phyloP scores from a whole-genome alignment of 208 protist species.

The Angomonas deanei region DNA sequence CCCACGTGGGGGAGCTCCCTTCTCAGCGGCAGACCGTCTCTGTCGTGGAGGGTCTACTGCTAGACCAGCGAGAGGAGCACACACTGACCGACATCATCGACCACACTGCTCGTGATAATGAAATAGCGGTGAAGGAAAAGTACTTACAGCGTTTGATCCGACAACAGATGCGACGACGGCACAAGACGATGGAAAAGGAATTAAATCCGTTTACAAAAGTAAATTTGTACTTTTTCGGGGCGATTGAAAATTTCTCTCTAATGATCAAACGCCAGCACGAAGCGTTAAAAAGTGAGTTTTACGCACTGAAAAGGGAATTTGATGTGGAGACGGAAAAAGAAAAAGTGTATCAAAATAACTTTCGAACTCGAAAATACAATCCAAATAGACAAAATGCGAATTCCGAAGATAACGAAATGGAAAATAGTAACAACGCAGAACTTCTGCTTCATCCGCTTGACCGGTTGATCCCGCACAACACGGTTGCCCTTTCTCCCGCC shows the following conservation, averaged over 20 bases:
- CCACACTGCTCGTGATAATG: not conserved
- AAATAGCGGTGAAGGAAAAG: not conserved
- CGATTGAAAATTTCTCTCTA: not conserved
- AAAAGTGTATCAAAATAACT: not conserved
- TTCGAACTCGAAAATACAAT: not conserved
- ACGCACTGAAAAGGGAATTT: not conserved
- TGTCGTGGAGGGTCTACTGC: not conserved
- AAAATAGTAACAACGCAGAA: too few species aligned
- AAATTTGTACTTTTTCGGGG: not conserved
- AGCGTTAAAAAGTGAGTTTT: not conserved
- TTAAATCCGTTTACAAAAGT: not conserved
- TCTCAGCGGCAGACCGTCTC: not conserved
- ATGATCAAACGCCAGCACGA: not conserved
- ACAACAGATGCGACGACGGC: not conserved
- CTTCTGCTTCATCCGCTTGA: not conserved
- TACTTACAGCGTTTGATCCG: not conserved
- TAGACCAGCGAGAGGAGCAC: not conserved
- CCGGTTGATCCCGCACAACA: conserved; percentile 19
- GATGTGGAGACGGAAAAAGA: not conserved
- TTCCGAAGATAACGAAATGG: not conserved
- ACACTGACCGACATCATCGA: not conserved
- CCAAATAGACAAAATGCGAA: not conserved
- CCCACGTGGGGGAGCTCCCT: not conserved
- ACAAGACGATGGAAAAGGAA: not conserved
- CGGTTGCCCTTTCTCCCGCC: conserved; percentile 26